Evolutionary conservation across 192 early-diverging fungal genomes (phyloP).

Genomic region (Podila minutissima): DNA sequence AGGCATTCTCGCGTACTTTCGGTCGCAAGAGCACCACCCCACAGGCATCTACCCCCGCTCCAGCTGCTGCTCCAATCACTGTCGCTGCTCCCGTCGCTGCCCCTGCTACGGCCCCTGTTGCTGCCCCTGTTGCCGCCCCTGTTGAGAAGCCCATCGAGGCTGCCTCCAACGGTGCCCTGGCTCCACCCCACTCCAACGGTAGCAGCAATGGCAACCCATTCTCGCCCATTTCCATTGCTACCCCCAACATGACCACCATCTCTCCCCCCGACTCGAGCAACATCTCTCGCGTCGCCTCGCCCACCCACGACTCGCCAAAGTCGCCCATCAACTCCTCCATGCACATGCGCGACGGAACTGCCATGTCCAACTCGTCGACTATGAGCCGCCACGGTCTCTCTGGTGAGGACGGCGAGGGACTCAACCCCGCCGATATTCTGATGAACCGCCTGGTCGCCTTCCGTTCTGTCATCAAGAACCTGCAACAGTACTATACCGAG

Average conservation of each 20-base stretch:
- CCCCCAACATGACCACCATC: constrained; percentile 14
- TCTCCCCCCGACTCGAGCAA: constrained; percentile 21
- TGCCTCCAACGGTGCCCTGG: neutral
- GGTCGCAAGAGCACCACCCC: constrained; percentile 17
- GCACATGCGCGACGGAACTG: constrained; percentile 35
- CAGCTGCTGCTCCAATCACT: constrained; percentile 1
- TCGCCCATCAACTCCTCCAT: constrained; percentile 24
- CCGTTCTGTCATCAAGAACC: constrained; percentile 45
- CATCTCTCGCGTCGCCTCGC: constrained; percentile 17
- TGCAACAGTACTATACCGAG: constrained; percentile 52
- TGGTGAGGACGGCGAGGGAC: constrained; percentile 32
- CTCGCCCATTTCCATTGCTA: constrained; percentile 27
- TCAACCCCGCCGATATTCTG: constrained; percentile 53
- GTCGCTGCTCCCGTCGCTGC: neutral
- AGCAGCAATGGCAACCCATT: constrained; percentile 2
- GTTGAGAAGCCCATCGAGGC: constrained; percentile 1
- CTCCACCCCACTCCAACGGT: neutral
- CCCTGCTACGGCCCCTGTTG: too few relatives aligned
- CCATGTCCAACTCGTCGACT: constrained; percentile 29
- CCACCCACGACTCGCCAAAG: constrained; percentile 15
- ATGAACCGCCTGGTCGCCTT: constrained; percentile 52
- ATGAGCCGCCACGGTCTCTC: constrained; percentile 34
- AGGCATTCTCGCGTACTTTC: constrained; percentile 49
- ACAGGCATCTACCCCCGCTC: neutral
- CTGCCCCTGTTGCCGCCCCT: neutral